These are phyloP conservation scores for Euphrasia confusa DNA, from an alignment of 257 asterid species.

Conservation along the genomic window DNA sequence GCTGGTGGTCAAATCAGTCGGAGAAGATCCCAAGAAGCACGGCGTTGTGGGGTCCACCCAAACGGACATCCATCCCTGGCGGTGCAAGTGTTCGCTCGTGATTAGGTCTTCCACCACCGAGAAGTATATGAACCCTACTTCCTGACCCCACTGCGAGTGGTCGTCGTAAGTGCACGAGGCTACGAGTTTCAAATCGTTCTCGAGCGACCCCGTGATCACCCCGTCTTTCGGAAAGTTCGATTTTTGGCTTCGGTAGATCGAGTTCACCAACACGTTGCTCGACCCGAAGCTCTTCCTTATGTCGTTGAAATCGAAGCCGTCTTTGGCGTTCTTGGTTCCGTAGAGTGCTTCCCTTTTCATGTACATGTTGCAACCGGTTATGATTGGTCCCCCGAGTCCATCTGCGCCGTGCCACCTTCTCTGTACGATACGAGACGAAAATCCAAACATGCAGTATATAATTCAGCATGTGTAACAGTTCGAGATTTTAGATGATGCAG, in stretches of 20 bases:
- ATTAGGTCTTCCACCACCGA: conserved; percentile 42
- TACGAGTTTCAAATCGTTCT: conserved; percentile 26
- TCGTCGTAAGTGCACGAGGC: conserved; percentile 44
- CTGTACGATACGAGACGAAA: conserved; percentile 22
- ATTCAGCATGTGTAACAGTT: no score
- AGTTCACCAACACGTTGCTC: conserved; percentile 40
- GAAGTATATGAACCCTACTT: conserved; percentile 42
- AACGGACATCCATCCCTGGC: conserved; percentile 48
- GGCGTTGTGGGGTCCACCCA: conserved; percentile 34
- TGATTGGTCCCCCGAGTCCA: conserved; percentile 42
- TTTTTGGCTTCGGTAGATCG: conserved; percentile 22
- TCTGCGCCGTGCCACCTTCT: conserved; percentile 38
- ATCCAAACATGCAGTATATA: no score
- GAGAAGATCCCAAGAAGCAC: conserved; percentile 40
- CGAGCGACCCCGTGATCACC: conserved; percentile 4
- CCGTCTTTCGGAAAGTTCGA: background rate
- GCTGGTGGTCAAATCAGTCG: conserved; percentile 36
- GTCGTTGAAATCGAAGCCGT: conserved; percentile 26
- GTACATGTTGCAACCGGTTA: conserved; percentile 45
- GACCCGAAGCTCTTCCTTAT: conserved; percentile 41
- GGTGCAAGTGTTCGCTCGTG: conserved; percentile 37
- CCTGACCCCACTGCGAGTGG: conserved; percentile 46
- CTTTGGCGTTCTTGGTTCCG: conserved; percentile 20
- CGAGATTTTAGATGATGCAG: no score
- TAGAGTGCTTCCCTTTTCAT: conserved; percentile 47